Conservation (phyloP, 768 basidiomycete genomes). For the Phlebiopsis gigantea region DNA sequence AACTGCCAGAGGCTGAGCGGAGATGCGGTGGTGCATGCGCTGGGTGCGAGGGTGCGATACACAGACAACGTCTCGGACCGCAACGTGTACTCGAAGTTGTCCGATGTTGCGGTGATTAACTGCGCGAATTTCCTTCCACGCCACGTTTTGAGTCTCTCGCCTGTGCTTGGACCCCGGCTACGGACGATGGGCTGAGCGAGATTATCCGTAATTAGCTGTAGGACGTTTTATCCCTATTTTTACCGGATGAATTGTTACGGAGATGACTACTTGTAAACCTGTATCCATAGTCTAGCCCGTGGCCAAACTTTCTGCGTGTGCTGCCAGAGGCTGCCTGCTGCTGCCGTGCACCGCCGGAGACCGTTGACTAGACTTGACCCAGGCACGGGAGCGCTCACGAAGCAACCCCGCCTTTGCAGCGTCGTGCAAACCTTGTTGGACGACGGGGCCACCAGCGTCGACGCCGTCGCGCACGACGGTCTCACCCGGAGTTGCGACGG, state of each 20-base stretch:
- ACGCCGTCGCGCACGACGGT: neutral
- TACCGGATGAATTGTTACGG: neutral
- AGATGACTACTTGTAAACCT: neutral
- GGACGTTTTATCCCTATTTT: neutral
- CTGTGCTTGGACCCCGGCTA: slow-evolving; percentile 22
- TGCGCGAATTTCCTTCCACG: slow-evolving; percentile 24
- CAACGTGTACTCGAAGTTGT: slow-evolving; percentile 18
- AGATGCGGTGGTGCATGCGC: slow-evolving; percentile 45
- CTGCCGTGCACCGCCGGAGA: neutral
- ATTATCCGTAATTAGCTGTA: neutral
- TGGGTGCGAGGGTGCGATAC: slow-evolving; percentile 42
- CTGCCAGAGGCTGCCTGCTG: neutral
- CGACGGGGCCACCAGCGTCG: neutral
- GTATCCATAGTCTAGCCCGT: slow-evolving; percentile 3
- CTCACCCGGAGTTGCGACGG: neutral
- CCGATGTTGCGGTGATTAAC: slow-evolving; percentile 25
- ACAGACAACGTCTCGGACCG: slow-evolving; percentile 27
- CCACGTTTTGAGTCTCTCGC: slow-evolving; percentile 21
- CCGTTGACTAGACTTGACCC: neutral
- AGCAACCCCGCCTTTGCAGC: neutral
- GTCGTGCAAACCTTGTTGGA: neutral
- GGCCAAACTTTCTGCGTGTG: neutral
- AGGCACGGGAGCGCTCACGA: neutral
- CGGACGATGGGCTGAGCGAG: slow-evolving; percentile 4
- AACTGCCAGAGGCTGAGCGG: slow-evolving; percentile 65